A percentile compares a stretch with the other conserved stretches of the same genome.
Conservation (phyloP, 2,329 filamentous ascomycete genomes). For the Macrophomina pseudophaseolina region DNA sequence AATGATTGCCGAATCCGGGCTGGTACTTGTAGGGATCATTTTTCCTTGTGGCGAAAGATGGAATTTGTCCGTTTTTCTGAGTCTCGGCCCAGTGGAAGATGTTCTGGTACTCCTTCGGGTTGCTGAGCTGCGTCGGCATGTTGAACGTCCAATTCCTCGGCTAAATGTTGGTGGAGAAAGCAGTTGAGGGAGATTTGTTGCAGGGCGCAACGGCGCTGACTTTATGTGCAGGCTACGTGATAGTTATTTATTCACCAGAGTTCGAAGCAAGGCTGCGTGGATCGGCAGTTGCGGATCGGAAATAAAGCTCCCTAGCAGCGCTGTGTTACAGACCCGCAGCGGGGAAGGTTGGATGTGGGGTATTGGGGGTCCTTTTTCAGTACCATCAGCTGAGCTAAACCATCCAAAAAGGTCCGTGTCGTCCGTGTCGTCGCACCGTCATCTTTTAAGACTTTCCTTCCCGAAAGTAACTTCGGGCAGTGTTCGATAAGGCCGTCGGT, state of each 20-base stretch:
- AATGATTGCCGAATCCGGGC: conserved; percentile 61
- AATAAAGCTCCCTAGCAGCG: neutral
- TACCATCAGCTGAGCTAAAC: neutral
- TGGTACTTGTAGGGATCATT: conserved; percentile 64
- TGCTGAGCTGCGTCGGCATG: conserved; percentile 31
- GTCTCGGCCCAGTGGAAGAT: conserved; percentile 62
- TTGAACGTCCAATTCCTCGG: neutral
- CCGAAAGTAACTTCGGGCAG: neutral
- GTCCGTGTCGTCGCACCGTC: neutral
- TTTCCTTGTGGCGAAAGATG: conserved; percentile 59
- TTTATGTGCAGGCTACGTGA: neutral
- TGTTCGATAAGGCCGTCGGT: neutral
- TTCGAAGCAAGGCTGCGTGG: neutral
- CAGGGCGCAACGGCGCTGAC: neutral
- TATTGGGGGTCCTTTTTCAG: neutral
- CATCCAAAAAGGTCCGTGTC: neutral
- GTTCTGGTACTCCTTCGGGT: conserved; percentile 45
- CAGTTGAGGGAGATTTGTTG: neutral
- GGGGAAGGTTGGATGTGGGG: conserved; percentile 18
- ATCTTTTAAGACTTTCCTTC: neutral
- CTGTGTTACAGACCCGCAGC: conserved; percentile 2
- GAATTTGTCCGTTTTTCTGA: conserved; percentile 61
- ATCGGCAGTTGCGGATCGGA: conserved; percentile 22
- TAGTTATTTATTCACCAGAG: neutral
- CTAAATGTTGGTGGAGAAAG: neutral